Percentiles rank a stretch among this genome's conserved stretches.
phyloP scores from a whole-genome alignment of 805 yeast genomes.

The Candida jianshihensis region DNA sequence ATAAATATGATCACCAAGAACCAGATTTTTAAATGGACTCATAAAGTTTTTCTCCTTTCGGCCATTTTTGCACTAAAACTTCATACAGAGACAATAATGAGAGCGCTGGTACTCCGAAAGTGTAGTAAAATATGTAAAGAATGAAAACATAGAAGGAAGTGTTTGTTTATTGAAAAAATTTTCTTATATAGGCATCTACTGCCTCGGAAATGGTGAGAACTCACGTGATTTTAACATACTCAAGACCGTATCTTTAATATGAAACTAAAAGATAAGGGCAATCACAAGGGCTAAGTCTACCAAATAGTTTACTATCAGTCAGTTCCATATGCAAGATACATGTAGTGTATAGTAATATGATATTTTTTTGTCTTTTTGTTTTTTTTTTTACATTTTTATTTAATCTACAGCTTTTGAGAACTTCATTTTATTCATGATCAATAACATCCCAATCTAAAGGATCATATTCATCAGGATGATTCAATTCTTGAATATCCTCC shows the following conservation, averaged over 20 bases:
- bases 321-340: too few species aligned
- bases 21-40: slow-evolving; percentile 21
- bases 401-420: too few species aligned
- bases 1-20: slow-evolving; percentile 6
- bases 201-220: too few species aligned
- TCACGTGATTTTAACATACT: too few species aligned
- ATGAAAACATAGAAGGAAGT: slow-evolving; percentile 2
- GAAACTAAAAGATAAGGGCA: too few species aligned
- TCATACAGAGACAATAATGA: slow-evolving; percentile 14
- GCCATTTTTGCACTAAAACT: slow-evolving; percentile 24
- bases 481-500: slow-evolving; percentile 34
- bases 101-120: slow-evolving; percentile 26
- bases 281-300: too few species aligned
- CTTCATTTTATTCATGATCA: background rate
- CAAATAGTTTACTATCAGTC: too few species aligned
- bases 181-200: too few species aligned
- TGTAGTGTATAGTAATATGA: too few species aligned
- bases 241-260: too few species aligned
- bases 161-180: background rate
- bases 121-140: slow-evolving; percentile 20
- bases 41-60: slow-evolving; percentile 19
- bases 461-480: slow-evolving; percentile 53
- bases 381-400: too few species aligned
- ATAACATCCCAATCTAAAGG: slow-evolving; percentile 64
- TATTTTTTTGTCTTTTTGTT: too few species aligned